Evolutionary conservation across 2,329 filamentous ascomycete genomes (phyloP), one percentile per base, ranked within the genome.

Genomic region (Arthrobotrys iridis): DNA sequence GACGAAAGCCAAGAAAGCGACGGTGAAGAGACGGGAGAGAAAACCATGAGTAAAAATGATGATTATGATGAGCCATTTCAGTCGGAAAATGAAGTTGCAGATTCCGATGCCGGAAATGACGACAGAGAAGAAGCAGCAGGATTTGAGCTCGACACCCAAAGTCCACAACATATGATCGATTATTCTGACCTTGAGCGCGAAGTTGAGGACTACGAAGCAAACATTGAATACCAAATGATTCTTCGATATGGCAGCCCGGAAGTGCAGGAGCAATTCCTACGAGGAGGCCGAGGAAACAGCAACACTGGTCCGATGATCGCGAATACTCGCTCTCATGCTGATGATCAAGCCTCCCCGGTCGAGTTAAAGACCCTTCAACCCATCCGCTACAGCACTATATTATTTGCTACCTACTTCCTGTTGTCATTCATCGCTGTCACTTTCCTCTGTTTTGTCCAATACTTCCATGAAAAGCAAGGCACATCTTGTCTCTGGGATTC

Each of bases 181-280:
- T 64, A 28, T 2, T 59, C 59, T 5, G 67, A 72, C 48, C 48
- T 72, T 4, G 59, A 72, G 2, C 67, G 48, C 10, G 67, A 72
- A 28, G 37, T 72, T 2, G n/a, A 7, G 1, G 28, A 37, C 7
- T 64, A 30, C 24, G 37, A 63, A 28, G 18, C 35, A 7, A 46
- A 52, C 6, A 52, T 68, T 33, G 43, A 68, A 24, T 18, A 26
- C 5, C 8, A 22, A 3, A 33, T 68, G 20, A 41, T 60, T 18
- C 55, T 50, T 33, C 52, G 52, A 8, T 43, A 52, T 20, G 55
- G 55, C 11, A 58, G 18, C 20, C 24, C 41, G 0, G 65, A 60
- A 11, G 15, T 15, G 2, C 43, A 60, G n/a, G 40, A 24, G 15
- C 4, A 46, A 26, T 20, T 35, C 11, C 33, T 52, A 13, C 52